phyloP scores from a whole-genome alignment of 371 early-diverging fungal species.

The Thermomucor indicae-seudaticae region DNA sequence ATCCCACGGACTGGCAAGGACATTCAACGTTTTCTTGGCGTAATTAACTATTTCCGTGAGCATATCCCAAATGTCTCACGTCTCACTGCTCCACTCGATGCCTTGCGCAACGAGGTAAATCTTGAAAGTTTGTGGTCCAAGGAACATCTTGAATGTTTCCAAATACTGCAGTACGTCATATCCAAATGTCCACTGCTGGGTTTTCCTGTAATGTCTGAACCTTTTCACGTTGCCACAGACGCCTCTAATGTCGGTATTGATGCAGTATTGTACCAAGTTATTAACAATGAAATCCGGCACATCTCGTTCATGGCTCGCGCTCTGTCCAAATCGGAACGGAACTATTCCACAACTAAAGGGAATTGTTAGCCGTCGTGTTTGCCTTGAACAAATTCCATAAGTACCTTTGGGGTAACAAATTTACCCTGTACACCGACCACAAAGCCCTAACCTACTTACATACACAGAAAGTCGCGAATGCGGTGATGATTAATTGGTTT shows the following conservation, averaged over 20 bases:
- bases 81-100: constrained; percentile 20
- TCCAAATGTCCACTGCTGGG: constrained; percentile 1
- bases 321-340: constrained; percentile 4
- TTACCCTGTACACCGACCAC: constrained; percentile 24
- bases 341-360: constrained; percentile 12
- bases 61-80: constrained; percentile 14
- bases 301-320: constrained; percentile 16
- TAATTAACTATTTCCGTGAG: constrained; percentile 26
- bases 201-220: constrained; percentile 20
- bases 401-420: constrained; percentile 22
- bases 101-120: constrained; percentile 12
- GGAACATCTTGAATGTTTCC: constrained; percentile 11
- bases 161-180: constrained; percentile 6
- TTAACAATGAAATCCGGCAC: constrained; percentile 2
- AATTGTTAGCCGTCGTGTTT: constrained; percentile 14
- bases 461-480: constrained; percentile 14
- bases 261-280: constrained; percentile 23
- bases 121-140: background rate
- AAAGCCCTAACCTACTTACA: constrained; percentile 14
- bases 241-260: constrained; percentile 36
- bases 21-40: constrained; percentile 17
- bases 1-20: constrained; percentile 12
- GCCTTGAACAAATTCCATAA: constrained; percentile 17
- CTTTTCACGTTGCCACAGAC: constrained; percentile 35
- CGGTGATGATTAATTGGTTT: constrained; percentile 23